phyloP scores from a whole-genome alignment of 441 rosid genomes.

The Populus hybrid region DNA sequence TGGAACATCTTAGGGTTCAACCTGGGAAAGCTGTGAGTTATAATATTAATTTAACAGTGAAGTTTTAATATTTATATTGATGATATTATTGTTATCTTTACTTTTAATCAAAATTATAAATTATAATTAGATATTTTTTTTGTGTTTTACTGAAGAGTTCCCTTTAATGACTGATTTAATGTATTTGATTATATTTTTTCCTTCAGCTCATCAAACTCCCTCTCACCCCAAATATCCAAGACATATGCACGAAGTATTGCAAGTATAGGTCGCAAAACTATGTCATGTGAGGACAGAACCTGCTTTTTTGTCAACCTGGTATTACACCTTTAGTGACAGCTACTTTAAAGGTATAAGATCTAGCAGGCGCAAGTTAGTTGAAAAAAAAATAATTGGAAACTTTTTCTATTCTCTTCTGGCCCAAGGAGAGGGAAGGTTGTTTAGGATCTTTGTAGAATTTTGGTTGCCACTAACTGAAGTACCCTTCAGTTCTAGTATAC shows the following conservation, averaged over 20 bases:
- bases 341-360: neutral
- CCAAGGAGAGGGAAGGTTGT: too few relatives aligned
- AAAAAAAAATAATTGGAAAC: neutral
- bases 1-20: conserved; percentile 38
- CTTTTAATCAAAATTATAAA: too few relatives aligned
- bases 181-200: conserved; percentile 12
- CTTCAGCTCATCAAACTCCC: conserved; percentile 83
- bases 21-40: conserved; percentile 43
- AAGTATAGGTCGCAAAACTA: conserved; percentile 51
- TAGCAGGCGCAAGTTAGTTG: neutral
- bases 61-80: too few relatives aligned
- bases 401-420: neutral
- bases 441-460: too few relatives aligned
- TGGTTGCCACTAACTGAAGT: too few relatives aligned
- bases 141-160: neutral
- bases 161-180: conserved; percentile 4
- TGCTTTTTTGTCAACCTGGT: neutral
- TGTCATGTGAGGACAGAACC: conserved; percentile 36
- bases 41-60: too few relatives aligned
- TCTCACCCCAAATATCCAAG: conserved; percentile 67
- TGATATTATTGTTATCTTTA: too few relatives aligned
- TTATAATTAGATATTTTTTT: neutral
- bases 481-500: too few relatives aligned
- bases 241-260: conserved; percentile 57
- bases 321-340: neutral